phyloP scores from a whole-genome alignment of 345 rosid species.

The Pugionium dolabratum region DNA sequence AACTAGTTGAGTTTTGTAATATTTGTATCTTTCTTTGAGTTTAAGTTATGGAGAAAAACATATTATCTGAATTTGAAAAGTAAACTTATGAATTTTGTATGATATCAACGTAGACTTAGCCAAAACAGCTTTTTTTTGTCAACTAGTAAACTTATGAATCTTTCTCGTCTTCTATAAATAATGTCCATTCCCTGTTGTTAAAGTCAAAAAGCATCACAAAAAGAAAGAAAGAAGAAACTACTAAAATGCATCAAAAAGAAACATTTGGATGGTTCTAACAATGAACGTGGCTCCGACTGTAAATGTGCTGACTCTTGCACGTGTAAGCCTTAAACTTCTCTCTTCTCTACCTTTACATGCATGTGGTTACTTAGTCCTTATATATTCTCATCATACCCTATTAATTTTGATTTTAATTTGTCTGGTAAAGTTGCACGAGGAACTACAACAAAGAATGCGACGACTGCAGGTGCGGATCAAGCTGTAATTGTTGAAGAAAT shows the following conservation, averaged over 20 bases:
- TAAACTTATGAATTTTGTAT: neutral
- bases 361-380: neutral
- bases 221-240: conserved; percentile 8
- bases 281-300: conserved; percentile 48
- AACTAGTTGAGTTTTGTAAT: conserved; percentile 38
- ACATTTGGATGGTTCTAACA: conserved; percentile 41
- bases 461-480: conserved; percentile 70
- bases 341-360: conserved; percentile 1
- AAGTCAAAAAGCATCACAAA: conserved; percentile 22
- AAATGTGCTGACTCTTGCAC: conserved; percentile 49
- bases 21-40: neutral
- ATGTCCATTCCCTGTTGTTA: conserved; percentile 6
- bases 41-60: neutral
- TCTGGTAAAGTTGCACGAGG: conserved; percentile 41
- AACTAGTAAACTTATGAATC: neutral
- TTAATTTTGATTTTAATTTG: neutral
- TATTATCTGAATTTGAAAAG: neutral
- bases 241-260: conserved; percentile 8
- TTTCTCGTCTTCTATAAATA: conserved; percentile 32
- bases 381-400: neutral
- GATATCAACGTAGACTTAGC: neutral
- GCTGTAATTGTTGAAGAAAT: conserved; percentile 61
- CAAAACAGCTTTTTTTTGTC: neutral
- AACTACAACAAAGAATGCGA: conserved; percentile 42
- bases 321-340: conserved; percentile 26